phyloP scores from a whole-genome alignment of 768 basidiomycete species.

The Amanita molliuscula region DNA sequence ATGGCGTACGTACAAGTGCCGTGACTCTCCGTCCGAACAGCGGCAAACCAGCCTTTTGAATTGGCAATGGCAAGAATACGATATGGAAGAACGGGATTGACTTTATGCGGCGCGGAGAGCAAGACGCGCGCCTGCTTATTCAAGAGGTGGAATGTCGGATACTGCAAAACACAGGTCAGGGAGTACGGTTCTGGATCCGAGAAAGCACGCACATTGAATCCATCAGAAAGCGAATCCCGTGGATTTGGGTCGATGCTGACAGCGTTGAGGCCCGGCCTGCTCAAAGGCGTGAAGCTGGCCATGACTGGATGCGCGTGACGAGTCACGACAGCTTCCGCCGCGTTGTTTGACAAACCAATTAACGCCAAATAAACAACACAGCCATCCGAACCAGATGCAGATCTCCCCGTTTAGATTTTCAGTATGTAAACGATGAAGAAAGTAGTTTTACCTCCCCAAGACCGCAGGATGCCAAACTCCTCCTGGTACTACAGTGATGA shows the following conservation, averaged over 20 bases:
- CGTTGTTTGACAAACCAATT: background rate
- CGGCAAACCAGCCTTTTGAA: slow-evolving; percentile 60
- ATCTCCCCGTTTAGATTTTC: background rate
- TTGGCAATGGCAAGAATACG: slow-evolving; percentile 52
- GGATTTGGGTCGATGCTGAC: slow-evolving; percentile 26
- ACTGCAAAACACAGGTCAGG: slow-evolving; percentile 21
- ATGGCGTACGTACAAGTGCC: slow-evolving; percentile 11
- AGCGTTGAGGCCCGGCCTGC: slow-evolving; percentile 24
- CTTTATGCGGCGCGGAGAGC: slow-evolving; percentile 44
- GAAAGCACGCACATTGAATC: slow-evolving; percentile 30
- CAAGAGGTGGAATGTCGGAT: slow-evolving; percentile 36
- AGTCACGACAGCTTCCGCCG: background rate
- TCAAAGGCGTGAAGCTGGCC: slow-evolving; percentile 28
- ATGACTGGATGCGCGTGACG: slow-evolving; percentile 9
- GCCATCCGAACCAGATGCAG: background rate
- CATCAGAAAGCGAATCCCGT: slow-evolving; percentile 29
- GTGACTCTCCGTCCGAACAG: slow-evolving; percentile 26
- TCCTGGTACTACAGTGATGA: background rate
- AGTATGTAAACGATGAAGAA: background rate
- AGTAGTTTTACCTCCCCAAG: background rate
- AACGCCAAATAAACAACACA: background rate
- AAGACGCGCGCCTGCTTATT: slow-evolving; percentile 58
- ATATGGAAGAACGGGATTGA: slow-evolving; percentile 30
- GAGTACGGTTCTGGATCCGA: slow-evolving; percentile 4
- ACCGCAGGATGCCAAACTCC: background rate